A percentile compares a stretch with the other conserved stretches of the same genome.
Evolutionary conservation across 1,139 yeast species (phyloP).

Genomic region (Blastobotrys proliferans): DNA sequence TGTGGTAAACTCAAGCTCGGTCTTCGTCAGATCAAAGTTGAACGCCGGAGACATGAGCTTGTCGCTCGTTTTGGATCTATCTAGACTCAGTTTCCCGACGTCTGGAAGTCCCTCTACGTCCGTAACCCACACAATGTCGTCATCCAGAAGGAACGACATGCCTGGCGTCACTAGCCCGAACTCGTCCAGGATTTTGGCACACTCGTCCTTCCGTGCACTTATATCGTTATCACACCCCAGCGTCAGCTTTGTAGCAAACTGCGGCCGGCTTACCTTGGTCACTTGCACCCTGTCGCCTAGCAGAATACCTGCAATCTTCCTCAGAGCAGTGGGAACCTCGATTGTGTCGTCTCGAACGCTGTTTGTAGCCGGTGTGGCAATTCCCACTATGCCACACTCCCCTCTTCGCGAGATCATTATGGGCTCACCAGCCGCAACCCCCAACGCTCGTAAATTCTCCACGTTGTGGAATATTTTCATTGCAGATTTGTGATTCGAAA

Average conservation of each 20-base stretch:
- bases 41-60: constrained; percentile 24
- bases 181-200: constrained; percentile 22
- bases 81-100: constrained; percentile 34
- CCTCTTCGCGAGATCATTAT: constrained; percentile 50
- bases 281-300: constrained; percentile 70
- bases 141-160: constrained; percentile 20
- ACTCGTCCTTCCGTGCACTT: constrained; percentile 18
- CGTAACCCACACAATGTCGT: constrained; percentile 26
- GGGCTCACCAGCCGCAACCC: constrained; percentile 51
- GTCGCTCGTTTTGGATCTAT: constrained; percentile 22
- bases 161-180: constrained; percentile 23
- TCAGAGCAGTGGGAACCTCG: constrained; percentile 45
- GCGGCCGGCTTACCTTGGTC: constrained; percentile 48
- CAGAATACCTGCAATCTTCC: constrained; percentile 54
- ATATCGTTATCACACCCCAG: constrained; percentile 26
- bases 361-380: constrained; percentile 25
- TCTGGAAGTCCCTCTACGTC: constrained; percentile 35
- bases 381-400: constrained; percentile 23
- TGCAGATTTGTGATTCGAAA: constrained; percentile 31
- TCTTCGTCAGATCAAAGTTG: constrained; percentile 41
- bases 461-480: constrained; percentile 49
- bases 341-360: constrained; percentile 43
- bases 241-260: constrained; percentile 42
- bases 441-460: constrained; percentile 51
- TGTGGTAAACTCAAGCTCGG: constrained; percentile 4